These are phyloP conservation scores for Choanephora cucurbitarum DNA, from an alignment of 371 early-diverging fungal genomes.

Conservation along the genomic window DNA sequence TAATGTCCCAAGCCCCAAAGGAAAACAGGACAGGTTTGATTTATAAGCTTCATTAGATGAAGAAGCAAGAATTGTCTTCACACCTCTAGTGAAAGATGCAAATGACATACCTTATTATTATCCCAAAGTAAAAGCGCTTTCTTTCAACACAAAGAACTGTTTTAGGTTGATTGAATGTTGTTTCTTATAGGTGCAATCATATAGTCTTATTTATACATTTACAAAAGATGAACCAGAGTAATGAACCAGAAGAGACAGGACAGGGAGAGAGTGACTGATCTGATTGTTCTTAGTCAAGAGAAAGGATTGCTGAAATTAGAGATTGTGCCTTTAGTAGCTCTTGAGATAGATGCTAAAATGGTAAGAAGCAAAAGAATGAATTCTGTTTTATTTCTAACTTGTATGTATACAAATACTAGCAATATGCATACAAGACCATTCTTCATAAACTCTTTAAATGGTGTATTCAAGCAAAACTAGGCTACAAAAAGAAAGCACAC, in stretches of 20 bases:
- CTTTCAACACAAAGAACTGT: slow-evolving; percentile 1
- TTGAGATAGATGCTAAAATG: slow-evolving; percentile 49
- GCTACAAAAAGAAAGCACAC: slow-evolving; percentile 71
- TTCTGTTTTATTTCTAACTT: neutral
- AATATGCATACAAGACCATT: slow-evolving; percentile 62
- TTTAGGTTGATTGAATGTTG: neutral
- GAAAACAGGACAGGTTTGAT: too few relatives aligned
- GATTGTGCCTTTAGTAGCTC: slow-evolving; percentile 28
- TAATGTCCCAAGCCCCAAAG: too few relatives aligned
- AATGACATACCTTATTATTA: slow-evolving; percentile 69
- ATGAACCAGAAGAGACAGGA: too few relatives aligned
- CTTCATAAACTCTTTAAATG: slow-evolving; percentile 78
- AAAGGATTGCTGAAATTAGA: slow-evolving; percentile 32
- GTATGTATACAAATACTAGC: slow-evolving; percentile 46
- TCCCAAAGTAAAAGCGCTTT: slow-evolving; percentile 66
- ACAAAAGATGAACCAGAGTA: slow-evolving; percentile 4
- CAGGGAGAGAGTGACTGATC: too few relatives aligned
- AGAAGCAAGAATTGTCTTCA: slow-evolving; percentile 28
- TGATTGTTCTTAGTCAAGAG: slow-evolving; percentile 1
- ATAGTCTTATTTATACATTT: slow-evolving; percentile 39
- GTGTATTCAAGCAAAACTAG: slow-evolving; percentile 72
- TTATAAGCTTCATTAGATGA: slow-evolving; percentile 12
- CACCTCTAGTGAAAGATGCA: slow-evolving; percentile 13
- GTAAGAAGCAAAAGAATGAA: slow-evolving; percentile 29
- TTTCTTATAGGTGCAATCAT: slow-evolving; percentile 37